phyloP scores from a whole-genome alignment of 352 stramenopile genomes.

The Globisporangium nodosum region DNA sequence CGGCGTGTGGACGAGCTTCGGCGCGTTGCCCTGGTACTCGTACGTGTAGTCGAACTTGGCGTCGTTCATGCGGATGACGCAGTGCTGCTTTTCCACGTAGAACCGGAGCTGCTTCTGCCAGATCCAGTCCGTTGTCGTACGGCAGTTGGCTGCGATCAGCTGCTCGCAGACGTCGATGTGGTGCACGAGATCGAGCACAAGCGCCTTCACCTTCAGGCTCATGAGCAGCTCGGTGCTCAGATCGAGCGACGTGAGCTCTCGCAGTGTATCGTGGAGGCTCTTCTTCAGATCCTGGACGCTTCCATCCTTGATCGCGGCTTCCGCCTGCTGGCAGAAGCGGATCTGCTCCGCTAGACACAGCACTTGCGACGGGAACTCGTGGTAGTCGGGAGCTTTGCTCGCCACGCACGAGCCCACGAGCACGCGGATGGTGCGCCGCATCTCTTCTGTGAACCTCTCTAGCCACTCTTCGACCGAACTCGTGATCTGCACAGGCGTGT shows the following conservation, averaged over 20 bases:
- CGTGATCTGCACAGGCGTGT: constrained; percentile 81
- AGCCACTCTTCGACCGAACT: constrained; percentile 93
- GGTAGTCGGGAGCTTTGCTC: constrained; percentile 79
- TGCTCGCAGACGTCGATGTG: constrained; percentile 94
- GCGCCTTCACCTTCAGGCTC: constrained; percentile 92
- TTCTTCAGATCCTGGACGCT: constrained; percentile 60
- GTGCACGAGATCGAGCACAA: constrained; percentile 95
- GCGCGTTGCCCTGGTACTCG: constrained; percentile 93
- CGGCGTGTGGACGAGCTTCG: constrained; percentile 92
- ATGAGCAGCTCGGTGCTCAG: constrained; percentile 83
- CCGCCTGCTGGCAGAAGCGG: constrained; percentile 87
- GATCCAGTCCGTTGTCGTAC: constrained; percentile 67
- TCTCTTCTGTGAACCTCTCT: constrained; percentile 87
- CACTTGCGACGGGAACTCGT: constrained; percentile 87
- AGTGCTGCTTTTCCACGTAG: constrained; percentile 72
- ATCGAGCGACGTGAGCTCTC: constrained; percentile 78
- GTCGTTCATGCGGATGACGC: constrained; percentile 68
- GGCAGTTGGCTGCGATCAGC: constrained; percentile 54
- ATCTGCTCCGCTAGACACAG: constrained; percentile 91
- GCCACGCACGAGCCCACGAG: constrained; percentile 75
- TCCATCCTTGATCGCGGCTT: constrained; percentile 81
- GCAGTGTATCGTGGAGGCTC: constrained; percentile 57
- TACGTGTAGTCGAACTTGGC: constrained; percentile 91
- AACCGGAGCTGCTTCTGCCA: constrained; percentile 95
- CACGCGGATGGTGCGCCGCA: constrained; percentile 85